Percentiles rank a stretch among this genome's conserved stretches.
These are phyloP conservation scores for Coniochaeta hoffmannii DNA, from an alignment of 2,329 filamentous ascomycete genomes.

Conservation along the genomic window DNA sequence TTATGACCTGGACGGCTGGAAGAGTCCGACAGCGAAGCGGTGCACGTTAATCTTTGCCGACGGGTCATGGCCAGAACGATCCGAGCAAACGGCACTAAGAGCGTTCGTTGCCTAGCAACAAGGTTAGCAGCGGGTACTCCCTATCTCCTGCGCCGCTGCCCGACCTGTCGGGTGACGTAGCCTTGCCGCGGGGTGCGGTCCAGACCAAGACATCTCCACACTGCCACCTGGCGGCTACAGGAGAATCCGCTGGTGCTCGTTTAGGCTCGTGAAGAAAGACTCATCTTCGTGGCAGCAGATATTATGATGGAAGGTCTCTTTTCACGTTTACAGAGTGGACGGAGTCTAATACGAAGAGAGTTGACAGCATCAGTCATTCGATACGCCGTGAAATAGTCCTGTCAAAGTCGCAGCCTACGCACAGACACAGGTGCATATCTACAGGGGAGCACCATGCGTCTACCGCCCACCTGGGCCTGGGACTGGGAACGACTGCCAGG, in stretches of 20 bases:
- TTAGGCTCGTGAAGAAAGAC: too few species aligned
- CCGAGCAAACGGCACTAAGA: not conserved
- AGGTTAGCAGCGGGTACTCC: conserved; percentile 2
- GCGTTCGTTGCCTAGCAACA: conserved; percentile 5
- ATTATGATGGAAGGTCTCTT: not conserved
- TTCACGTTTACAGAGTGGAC: too few species aligned
- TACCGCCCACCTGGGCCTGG: not conserved
- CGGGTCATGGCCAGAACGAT: too few species aligned
- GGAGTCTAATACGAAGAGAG: too few species aligned
- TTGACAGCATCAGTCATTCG: too few species aligned
- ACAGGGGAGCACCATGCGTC: not conserved
- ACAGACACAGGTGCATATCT: not conserved
- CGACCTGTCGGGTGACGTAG: conserved; percentile 5
- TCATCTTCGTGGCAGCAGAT: not conserved
- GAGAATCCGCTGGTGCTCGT: too few species aligned
- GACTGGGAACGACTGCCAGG: not conserved
- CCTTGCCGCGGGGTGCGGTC: not conserved
- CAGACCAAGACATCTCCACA: not conserved
- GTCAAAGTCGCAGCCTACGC: not conserved
- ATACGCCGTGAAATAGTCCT: not conserved
- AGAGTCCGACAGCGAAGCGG: too few species aligned
- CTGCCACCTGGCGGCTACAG: not conserved
- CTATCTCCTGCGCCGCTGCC: not conserved
- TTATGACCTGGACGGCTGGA: not conserved
- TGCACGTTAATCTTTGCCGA: too few species aligned